Evolutionary conservation across 495 filamentous ascomycete species (phyloP).

Genomic region (Podospora australis): DNA sequence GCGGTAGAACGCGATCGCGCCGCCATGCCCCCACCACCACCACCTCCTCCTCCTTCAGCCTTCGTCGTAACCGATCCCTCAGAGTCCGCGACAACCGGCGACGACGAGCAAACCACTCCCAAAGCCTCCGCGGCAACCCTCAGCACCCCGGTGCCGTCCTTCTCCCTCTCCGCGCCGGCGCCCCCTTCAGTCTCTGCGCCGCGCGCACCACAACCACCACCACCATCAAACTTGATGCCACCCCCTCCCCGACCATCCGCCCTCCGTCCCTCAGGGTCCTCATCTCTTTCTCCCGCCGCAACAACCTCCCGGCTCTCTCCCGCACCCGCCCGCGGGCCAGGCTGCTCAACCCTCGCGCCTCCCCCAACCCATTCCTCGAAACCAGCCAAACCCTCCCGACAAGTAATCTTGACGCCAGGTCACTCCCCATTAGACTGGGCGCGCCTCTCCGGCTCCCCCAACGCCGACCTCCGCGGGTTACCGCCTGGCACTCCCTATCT

Average conservation of each 20-base stretch:
- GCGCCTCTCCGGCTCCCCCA: constrained; percentile 57
- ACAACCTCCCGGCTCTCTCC: constrained; percentile 35
- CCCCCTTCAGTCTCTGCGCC: constrained; percentile 16
- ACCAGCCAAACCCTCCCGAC: constrained; percentile 40
- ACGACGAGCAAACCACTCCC: constrained; percentile 35
- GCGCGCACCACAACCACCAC: constrained; percentile 11
- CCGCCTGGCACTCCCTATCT: constrained; percentile 38
- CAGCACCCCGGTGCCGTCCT: constrained; percentile 27
- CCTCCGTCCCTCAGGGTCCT: constrained; percentile 18
- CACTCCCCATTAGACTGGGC: constrained; percentile 97
- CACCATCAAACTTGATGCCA: constrained; percentile 23
- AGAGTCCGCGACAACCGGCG: constrained; percentile 8
- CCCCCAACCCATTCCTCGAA: constrained; percentile 42
- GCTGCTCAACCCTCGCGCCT: constrained; percentile 35
- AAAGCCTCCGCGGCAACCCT: constrained; percentile 23
- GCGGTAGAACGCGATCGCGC: not conserved
- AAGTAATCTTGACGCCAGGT: constrained; percentile 75
- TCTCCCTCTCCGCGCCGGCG: constrained; percentile 35
- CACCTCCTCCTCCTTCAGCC: no score
- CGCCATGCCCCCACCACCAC: no score
- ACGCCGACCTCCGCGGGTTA: constrained; percentile 58
- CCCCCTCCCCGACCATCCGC: constrained; percentile 25
- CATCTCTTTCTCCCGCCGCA: constrained; percentile 25
- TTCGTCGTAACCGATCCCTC: no score
- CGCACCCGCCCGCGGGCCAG: constrained; percentile 28